Conservation (phyloP, 2,329 filamentous ascomycete genomes). For the Triangularia verruculosa region DNA sequence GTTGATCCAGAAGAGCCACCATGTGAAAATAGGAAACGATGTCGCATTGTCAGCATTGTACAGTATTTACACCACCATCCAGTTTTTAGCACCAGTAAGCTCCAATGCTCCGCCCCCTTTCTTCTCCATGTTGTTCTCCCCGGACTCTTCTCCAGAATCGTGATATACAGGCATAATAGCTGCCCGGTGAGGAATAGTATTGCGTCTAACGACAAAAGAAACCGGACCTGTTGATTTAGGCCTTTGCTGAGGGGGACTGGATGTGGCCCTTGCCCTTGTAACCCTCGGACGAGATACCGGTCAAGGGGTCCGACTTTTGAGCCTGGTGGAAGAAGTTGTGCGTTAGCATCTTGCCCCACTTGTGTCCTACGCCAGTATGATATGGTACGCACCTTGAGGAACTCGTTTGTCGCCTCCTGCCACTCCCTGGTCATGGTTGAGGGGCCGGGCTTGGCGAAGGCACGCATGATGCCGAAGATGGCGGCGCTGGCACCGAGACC, state of each 20-base stretch:
- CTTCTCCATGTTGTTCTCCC: background rate
- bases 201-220: conserved; percentile 41
- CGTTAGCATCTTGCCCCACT: conserved; percentile 6
- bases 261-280: conserved; percentile 78
- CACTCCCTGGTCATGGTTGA: conserved; percentile 94
- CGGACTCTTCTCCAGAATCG: conserved; percentile 15
- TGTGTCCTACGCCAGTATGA: background rate
- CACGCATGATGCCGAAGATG: conserved; percentile 70
- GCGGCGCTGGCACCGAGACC: conserved; percentile 65
- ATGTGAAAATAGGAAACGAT: conserved; percentile 18
- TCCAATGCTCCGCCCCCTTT: conserved; percentile 20
- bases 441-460: conserved; percentile 69
- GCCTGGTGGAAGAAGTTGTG: conserved; percentile 47
- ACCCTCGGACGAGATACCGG: conserved; percentile 74
- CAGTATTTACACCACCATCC: conserved; percentile 34
- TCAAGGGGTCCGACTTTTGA: conserved; percentile 84
- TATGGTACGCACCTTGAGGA: conserved; percentile 69
- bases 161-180: conserved; percentile 19
- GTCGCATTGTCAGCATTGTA: conserved; percentile 33
- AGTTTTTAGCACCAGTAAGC: conserved; percentile 17
- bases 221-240: conserved; percentile 37
- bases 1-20: background rate
- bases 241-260: conserved; percentile 61
- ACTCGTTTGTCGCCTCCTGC: conserved; percentile 94
- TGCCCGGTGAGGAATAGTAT: conserved; percentile 15